Percentiles rank a stretch among this genome's conserved stretches.
Evolutionary conservation across 768 basidiomycete species (phyloP).

Genomic region (Cubamyces sp.): DNA sequence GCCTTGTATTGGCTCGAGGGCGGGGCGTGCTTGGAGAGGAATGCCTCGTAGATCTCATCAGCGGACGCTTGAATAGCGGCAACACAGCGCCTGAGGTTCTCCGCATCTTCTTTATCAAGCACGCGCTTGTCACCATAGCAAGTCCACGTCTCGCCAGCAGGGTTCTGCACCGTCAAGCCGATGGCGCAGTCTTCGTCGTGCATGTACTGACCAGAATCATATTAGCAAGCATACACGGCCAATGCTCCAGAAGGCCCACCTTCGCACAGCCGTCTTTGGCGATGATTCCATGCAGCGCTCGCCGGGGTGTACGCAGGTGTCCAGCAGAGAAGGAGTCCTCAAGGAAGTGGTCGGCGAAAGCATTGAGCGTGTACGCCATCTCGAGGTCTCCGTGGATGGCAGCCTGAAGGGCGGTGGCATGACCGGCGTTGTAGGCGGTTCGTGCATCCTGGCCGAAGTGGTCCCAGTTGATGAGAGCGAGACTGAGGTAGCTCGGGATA

Average conservation of each 20-base stretch:
- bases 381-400: constrained; percentile 6
- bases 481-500: constrained; percentile 20
- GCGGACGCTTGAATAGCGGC: constrained; percentile 24
- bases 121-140: constrained; percentile 21
- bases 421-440: constrained; percentile 11
- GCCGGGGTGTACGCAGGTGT: constrained; percentile 11
- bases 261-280: constrained; percentile 8
- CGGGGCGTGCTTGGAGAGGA: neutral
- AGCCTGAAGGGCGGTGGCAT: neutral
- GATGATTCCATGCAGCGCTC: neutral
- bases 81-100: constrained; percentile 20
- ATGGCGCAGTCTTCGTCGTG: constrained; percentile 27
- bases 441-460: constrained; percentile 17
- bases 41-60: constrained; percentile 24
- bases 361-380: constrained; percentile 13
- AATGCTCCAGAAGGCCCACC: neutral
- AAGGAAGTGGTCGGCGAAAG: constrained; percentile 18
- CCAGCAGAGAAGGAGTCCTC: constrained; percentile 14
- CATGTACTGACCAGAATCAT: constrained; percentile 11
- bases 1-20: constrained; percentile 10
- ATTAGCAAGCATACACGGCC: too few relatives aligned
- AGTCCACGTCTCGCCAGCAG: constrained; percentile 10
- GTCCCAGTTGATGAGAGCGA: constrained; percentile 24
- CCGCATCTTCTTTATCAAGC: constrained; percentile 7
- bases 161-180: constrained; percentile 21